These are phyloP conservation scores for Rhododendron ovatum DNA, from an alignment of 148 eudicot genomes.

Conservation along the genomic window DNA sequence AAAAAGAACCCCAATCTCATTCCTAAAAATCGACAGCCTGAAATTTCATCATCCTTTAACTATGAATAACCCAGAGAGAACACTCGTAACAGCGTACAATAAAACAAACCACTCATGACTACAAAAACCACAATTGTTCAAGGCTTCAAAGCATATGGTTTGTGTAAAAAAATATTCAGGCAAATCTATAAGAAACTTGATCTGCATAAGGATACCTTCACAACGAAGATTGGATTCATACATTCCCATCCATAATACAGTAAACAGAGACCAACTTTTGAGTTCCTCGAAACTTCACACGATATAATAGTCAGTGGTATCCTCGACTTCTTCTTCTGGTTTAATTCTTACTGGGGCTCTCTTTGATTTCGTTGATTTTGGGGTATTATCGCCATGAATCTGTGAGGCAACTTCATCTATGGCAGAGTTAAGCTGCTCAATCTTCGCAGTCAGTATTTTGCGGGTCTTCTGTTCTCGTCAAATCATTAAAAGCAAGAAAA, in stretches of 20 bases:
- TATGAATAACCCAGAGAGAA: background rate
- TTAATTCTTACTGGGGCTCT: background rate
- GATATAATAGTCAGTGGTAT: background rate
- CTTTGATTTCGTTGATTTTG: constrained; percentile 17
- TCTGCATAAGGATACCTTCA: background rate
- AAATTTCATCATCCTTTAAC: background rate
- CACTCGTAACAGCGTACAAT: background rate
- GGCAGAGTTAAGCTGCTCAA: constrained; percentile 78
- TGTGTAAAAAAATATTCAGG: background rate
- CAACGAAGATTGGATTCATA: background rate
- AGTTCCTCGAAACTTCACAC: background rate
- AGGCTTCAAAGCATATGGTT: background rate
- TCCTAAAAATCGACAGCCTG: background rate
- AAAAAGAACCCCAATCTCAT: background rate
- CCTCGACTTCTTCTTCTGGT: background rate
- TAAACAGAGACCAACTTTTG: background rate
- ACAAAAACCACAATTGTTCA: background rate
- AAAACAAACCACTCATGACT: background rate
- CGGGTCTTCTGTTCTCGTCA: constrained; percentile 56
- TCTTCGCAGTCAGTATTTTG: constrained; percentile 65
- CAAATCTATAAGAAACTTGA: background rate
- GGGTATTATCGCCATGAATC: constrained; percentile 42
- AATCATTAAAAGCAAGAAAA: constrained; percentile 6
- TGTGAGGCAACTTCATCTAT: constrained; percentile 73
- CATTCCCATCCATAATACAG: background rate